phyloP scores from a whole-genome alignment of 371 early-diverging fungal genomes.

The Capillidium rhysosporum region DNA sequence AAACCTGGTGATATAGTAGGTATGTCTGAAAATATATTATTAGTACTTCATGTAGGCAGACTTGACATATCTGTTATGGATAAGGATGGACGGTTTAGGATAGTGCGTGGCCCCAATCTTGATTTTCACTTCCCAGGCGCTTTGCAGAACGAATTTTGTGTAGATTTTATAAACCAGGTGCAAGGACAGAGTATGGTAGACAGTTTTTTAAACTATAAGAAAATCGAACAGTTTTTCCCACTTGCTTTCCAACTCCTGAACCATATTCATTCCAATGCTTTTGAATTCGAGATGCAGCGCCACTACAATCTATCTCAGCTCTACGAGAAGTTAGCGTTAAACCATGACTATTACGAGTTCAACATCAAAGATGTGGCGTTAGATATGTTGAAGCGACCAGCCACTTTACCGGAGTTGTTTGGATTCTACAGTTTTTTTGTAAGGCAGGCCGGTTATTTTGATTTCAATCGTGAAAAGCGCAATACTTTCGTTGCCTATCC shows the following conservation, averaged over 20 bases:
- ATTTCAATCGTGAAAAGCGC: neutral
- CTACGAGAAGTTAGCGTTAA: neutral
- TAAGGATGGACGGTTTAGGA: neutral
- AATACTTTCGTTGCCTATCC: neutral
- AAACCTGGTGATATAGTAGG: neutral
- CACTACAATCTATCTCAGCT: neutral
- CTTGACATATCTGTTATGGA: neutral
- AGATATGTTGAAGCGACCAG: neutral
- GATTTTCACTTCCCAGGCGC: neutral
- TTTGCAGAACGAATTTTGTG: neutral
- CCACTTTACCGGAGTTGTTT: neutral
- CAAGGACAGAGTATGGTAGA: too few relatives aligned
- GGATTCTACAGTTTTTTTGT: neutral
- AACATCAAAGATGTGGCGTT: neutral
- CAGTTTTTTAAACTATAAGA: neutral
- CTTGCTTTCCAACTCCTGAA: neutral
- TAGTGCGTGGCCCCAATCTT: neutral
- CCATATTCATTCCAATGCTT: neutral
- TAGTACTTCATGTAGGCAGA: neutral
- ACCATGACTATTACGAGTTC: neutral
- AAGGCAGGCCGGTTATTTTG: neutral
- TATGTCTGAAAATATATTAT: neutral
- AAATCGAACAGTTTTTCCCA: neutral
- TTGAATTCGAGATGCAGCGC: neutral
- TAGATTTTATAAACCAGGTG: neutral